Percentiles rank a stretch among this genome's conserved stretches.
Evolutionary conservation across 306 rosid species (phyloP).

Genomic region (Cucurbita pepo): DNA sequence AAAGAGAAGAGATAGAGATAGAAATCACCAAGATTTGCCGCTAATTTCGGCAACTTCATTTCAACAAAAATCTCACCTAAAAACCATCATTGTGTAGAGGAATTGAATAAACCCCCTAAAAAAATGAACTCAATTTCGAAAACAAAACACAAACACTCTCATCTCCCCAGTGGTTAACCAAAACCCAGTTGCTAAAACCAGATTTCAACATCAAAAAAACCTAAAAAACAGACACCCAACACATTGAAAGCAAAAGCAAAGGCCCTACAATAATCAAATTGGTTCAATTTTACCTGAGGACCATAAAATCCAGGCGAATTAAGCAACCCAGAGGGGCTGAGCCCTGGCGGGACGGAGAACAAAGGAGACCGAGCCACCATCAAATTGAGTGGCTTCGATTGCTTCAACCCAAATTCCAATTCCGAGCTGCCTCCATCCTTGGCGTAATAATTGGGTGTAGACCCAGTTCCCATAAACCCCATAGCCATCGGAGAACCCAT

Average conservation of each 20-base stretch:
- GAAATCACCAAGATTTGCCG: background rate
- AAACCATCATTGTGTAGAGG: background rate
- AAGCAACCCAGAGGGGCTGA: slow-evolving; percentile 86
- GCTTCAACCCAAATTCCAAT: slow-evolving; percentile 49
- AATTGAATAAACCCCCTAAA: background rate
- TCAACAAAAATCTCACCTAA: background rate
- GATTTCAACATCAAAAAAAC: background rate
- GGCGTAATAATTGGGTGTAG: slow-evolving; percentile 15
- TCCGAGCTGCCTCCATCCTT: slow-evolving; percentile 26
- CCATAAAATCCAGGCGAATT: slow-evolving; percentile 86
- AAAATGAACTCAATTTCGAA: background rate
- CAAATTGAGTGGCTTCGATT: slow-evolving; percentile 71
- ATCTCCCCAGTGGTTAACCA: background rate
- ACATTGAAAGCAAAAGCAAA: background rate
- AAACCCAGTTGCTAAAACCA: background rate
- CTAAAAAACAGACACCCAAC: background rate
- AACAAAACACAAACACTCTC: background rate
- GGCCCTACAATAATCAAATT: background rate
- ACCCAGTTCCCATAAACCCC: slow-evolving; percentile 6
- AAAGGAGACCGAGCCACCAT: slow-evolving; percentile 55
- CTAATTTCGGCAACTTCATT: background rate
- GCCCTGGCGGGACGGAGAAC: slow-evolving; percentile 68
- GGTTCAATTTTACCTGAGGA: slow-evolving; percentile 42
- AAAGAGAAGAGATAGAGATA: background rate
- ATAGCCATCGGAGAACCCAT: slow-evolving; percentile 84